These are phyloP conservation scores for Tolypocladium pustulatum DNA, from an alignment of 2,329 filamentous ascomycete genomes.

Conservation along the genomic window DNA sequence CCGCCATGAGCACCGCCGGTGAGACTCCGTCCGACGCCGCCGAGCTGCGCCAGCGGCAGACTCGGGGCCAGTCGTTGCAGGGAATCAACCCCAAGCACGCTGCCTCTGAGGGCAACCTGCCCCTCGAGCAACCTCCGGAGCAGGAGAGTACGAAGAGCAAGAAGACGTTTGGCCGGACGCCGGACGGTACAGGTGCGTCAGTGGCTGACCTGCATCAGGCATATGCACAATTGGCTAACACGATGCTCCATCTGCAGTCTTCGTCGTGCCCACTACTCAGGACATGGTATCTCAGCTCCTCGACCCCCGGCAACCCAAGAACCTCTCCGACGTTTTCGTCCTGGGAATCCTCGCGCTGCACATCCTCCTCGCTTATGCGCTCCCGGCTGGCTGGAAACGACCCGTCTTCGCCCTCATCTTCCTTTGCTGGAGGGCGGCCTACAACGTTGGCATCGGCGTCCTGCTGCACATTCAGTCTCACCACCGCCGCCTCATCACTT, in stretches of 20 bases:
- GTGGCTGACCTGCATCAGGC: not conserved
- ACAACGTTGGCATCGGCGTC: slow-evolving; percentile 90
- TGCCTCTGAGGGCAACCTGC: slow-evolving; percentile 1
- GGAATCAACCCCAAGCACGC: not conserved
- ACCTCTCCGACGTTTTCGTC: slow-evolving; percentile 74
- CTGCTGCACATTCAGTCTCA: slow-evolving; percentile 85
- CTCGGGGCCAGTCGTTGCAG: slow-evolving; percentile 4
- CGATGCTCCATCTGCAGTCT: slow-evolving; percentile 48
- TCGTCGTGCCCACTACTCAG: slow-evolving; percentile 89
- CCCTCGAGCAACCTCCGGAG: not conserved
- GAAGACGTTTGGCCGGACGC: slow-evolving; percentile 85
- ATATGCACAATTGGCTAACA: slow-evolving; percentile 2
- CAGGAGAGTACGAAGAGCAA: slow-evolving; percentile 26
- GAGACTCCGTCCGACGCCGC: slow-evolving; percentile 11
- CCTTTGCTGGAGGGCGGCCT: slow-evolving; percentile 82
- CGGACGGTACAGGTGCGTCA: slow-evolving; percentile 74
- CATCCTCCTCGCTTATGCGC: slow-evolving; percentile 60
- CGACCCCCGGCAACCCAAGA: slow-evolving; percentile 91
- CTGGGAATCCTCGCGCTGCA: slow-evolving; percentile 67
- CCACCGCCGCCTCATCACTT: slow-evolving; percentile 73
- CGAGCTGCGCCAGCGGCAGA: slow-evolving; percentile 19
- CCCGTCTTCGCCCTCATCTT: slow-evolving; percentile 77
- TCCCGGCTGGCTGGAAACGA: slow-evolving; percentile 60
- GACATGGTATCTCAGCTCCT: slow-evolving; percentile 98
- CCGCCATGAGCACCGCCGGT: slow-evolving; percentile 19